Evolutionary conservation across 179 eudicot genomes (phyloP), one percentile per base, ranked within the genome.

Genomic region (Drosera spatulata): DNA sequence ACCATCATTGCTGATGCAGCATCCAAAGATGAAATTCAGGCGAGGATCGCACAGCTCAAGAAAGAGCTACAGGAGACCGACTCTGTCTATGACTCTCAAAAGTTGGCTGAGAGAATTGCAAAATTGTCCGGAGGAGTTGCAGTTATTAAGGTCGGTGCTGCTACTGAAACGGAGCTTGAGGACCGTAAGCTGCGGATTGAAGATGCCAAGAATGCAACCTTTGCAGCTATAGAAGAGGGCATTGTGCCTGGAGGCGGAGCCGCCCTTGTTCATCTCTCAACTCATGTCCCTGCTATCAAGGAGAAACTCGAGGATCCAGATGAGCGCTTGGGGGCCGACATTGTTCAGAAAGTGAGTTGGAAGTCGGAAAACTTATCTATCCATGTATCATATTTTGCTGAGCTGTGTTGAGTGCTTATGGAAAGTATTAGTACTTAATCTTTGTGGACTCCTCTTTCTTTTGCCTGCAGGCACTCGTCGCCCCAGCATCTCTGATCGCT

Each of bases 241-340:
- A 87, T 90, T 58, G 95, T 90, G 48, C 97, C 97, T 42, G 95
- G 97, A 15, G 97, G 97, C 60, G 95, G 99, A 33, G 99, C 99
- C 53, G 97, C 99, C n/a, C 76, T 93, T 61, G 93, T 86, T 54
- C 99, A 93, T 73, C 86, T 93, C 11, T 89, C 97, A 9, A 66
- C 82, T 42, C 73, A 4, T 64, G 95, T 93, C 38, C 97, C 95
- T 68, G 75, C 88, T 6, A 89, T 93, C 58, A 93, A 89, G 85
- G 93, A 77, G 49, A 79, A 56, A 47, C 66, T 93, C 59, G 86
- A 78, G 69, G 99, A 89, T 61, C 75, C 95, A 4, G 96, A 93
- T 75, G 97, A 93, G 66, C 86, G 85, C 45, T 64, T 93, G 47
- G 99, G 99, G 50, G 99, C 99, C 61, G 99, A 93, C 64, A 89